These are phyloP conservation scores for Phylloporus sp. DNA, from an alignment of 768 basidiomycete genomes.

Conservation along the genomic window DNA sequence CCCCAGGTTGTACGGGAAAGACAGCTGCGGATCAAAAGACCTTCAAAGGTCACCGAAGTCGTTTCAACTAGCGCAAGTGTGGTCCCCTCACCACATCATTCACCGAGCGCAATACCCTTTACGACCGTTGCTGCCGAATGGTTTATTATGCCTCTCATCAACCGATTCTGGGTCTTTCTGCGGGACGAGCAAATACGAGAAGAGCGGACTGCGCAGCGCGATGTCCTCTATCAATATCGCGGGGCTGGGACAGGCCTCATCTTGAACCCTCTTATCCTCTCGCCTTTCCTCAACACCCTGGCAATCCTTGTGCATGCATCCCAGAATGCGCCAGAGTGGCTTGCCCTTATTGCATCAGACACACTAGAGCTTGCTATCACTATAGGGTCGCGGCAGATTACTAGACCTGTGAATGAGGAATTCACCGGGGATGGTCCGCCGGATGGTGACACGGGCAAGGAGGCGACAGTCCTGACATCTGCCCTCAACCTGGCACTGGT, in stretches of 20 bases:
- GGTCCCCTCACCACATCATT: conserved; percentile 2
- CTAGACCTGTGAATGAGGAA: conserved; percentile 36
- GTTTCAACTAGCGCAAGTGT: conserved; percentile 17
- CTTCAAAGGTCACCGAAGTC: conserved; percentile 46
- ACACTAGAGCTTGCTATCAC: conserved; percentile 80
- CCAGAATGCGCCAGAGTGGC: conserved; percentile 75
- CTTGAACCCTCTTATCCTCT: conserved; percentile 71
- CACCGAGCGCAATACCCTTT: conserved; percentile 37
- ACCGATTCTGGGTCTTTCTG: conserved; percentile 94
- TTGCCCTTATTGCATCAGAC: conserved; percentile 77
- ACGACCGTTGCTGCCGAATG: conserved; percentile 77
- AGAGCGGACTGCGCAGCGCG: conserved; percentile 57
- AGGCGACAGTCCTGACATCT: conserved; percentile 70
- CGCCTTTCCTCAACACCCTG: conserved; percentile 72
- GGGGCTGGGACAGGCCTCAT: conserved; percentile 81
- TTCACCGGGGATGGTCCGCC: conserved; percentile 26
- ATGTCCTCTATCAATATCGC: conserved; percentile 54
- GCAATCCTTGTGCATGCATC: conserved; percentile 80
- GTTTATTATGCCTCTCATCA: conserved; percentile 87
- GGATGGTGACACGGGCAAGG: conserved; percentile 38
- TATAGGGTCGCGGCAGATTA: conserved; percentile 64
- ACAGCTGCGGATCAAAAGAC: conserved; percentile 58
- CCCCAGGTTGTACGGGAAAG: conserved; percentile 71
- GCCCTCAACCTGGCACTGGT: conserved; percentile 77
- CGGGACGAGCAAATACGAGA: conserved; percentile 80